phyloP scores from a whole-genome alignment of 805 yeast genomes.

The Zygosaccharomyces kombuchaensis region DNA sequence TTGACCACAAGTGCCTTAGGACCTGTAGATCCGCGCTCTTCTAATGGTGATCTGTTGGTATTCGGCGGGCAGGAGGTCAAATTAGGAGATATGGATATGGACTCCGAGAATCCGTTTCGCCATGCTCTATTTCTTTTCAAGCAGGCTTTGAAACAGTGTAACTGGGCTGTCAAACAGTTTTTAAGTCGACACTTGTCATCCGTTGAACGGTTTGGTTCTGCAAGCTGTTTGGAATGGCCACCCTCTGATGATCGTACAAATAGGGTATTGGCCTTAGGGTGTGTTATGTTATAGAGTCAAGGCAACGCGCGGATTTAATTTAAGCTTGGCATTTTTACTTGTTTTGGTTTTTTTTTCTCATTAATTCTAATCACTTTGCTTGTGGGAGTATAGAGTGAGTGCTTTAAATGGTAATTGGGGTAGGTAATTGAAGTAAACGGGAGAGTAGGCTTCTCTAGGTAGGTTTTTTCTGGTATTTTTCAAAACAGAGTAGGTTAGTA shows the following conservation, averaged over 20 bases:
- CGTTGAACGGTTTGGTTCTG: conserved; percentile 7
- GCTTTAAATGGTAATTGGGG: not conserved
- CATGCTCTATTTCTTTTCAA: conserved; percentile 17
- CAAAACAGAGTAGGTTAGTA: not conserved
- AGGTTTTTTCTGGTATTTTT: not conserved
- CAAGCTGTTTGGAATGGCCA: conserved; percentile 10
- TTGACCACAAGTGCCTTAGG: conserved; percentile 10
- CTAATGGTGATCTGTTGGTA: conserved; percentile 8
- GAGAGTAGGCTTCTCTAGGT: not conserved
- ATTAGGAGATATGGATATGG: conserved; percentile 8
- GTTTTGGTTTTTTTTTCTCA: not conserved
- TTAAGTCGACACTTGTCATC: conserved; percentile 13
- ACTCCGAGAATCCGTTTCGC: conserved; percentile 15
- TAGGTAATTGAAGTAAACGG: not conserved
- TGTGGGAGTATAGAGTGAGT: not conserved
- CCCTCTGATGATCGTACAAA: conserved; percentile 14
- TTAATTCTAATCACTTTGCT: conserved; percentile 3
- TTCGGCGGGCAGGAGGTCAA: conserved; percentile 14
- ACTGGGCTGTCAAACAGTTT: conserved; percentile 18
- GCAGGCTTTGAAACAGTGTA: conserved; percentile 20
- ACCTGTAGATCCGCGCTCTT: conserved; percentile 8
- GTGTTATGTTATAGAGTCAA: conserved; percentile 10
- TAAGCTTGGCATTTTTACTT: not conserved
- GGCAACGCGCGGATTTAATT: not conserved
- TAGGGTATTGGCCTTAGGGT: conserved; percentile 19